These are phyloP conservation scores for Hemisphaericaspora subhashii DNA, from an alignment of 1,139 yeast species.

Conservation along the genomic window DNA sequence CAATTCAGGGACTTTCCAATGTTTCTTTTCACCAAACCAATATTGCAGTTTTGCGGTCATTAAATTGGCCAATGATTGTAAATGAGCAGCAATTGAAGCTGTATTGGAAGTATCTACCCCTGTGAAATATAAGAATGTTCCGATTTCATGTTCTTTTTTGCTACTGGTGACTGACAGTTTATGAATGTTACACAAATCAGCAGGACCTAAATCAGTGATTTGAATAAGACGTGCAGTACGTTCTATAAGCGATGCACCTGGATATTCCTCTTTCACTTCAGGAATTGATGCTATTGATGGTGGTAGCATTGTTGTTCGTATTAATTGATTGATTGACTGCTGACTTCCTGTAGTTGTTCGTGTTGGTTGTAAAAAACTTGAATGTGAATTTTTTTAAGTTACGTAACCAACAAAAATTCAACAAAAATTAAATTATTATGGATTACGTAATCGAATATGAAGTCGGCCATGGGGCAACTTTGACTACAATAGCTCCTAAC, in stretches of 20 bases:
- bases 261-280: slow-evolving; percentile 52
- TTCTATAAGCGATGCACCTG: slow-evolving; percentile 52
- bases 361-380: background rate
- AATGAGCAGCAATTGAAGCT: slow-evolving; percentile 68
- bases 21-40: slow-evolving; percentile 66
- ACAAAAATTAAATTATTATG: too few relatives aligned
- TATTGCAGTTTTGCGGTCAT: slow-evolving; percentile 55
- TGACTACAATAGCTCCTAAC: too few relatives aligned
- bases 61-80: slow-evolving; percentile 73
- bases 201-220: slow-evolving; percentile 72
- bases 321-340: background rate
- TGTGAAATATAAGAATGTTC: slow-evolving; percentile 56
- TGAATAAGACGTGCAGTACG: slow-evolving; percentile 51
- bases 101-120: slow-evolving; percentile 59
- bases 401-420: too few relatives aligned
- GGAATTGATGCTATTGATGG: slow-evolving; percentile 48
- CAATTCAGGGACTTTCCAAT: slow-evolving; percentile 76
- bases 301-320: slow-evolving; percentile 31
- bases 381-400: too few relatives aligned
- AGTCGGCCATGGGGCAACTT: too few relatives aligned
- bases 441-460: too few relatives aligned
- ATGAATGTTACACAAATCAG: slow-evolving; percentile 79
- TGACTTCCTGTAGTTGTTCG: background rate
- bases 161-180: slow-evolving; percentile 45
- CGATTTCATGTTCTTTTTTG: slow-evolving; percentile 38